Evolutionary conservation across 148 eudicot species (phyloP).

Genomic region (Heliosperma pusillum): DNA sequence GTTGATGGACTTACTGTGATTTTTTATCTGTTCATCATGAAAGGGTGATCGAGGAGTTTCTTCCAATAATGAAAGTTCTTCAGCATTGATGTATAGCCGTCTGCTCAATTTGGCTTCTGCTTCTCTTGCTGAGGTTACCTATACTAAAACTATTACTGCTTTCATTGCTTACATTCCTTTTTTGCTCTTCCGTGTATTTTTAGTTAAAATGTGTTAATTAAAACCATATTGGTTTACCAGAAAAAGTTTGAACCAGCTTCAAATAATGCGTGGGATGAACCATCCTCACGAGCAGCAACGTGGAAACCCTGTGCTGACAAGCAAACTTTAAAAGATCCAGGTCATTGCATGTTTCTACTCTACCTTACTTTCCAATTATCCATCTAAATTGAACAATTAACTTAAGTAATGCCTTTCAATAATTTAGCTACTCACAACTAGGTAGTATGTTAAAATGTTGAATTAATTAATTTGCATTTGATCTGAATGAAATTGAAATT

Average conservation of each 20-base stretch:
- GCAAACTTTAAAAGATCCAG: constrained; percentile 33
- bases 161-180: constrained; percentile 1
- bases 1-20: constrained; percentile 20
- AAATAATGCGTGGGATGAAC: constrained; percentile 51
- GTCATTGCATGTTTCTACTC: constrained; percentile 18
- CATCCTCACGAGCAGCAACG: constrained; percentile 35
- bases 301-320: constrained; percentile 82
- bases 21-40: constrained; percentile 18
- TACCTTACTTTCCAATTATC: constrained; percentile 6
- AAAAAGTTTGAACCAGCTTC: constrained; percentile 33
- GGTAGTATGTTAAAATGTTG: neutral
- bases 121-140: constrained; percentile 57
- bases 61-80: constrained; percentile 26
- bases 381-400: neutral
- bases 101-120: constrained; percentile 60
- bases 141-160: neutral
- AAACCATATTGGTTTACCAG: constrained; percentile 34
- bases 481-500: neutral
- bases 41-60: constrained; percentile 34
- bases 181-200: neutral
- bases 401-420: constrained; percentile 3
- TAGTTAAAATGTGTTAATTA: constrained; percentile 2
- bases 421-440: neutral
- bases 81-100: constrained; percentile 61
- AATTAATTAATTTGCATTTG: neutral